Evolutionary conservation across 495 filamentous ascomycete genomes (phyloP).

Genomic region (Cudoniella acicularis): DNA sequence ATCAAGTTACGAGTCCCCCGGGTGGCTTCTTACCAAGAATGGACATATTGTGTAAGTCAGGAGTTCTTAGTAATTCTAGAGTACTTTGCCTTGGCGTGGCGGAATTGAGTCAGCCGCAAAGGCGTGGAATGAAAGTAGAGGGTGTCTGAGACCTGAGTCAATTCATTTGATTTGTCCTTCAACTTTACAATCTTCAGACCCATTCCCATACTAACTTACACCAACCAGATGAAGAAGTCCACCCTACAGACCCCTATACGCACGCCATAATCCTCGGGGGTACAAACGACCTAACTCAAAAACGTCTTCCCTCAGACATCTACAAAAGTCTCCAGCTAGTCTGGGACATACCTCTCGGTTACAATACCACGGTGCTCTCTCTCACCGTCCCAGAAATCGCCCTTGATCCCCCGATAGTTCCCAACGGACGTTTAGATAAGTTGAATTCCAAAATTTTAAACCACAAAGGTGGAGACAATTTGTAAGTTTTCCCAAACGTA

Average conservation of each 20-base stretch:
- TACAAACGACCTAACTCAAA: slow-evolving; percentile 18
- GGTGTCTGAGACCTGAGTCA: too few relatives aligned
- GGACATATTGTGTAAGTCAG: slow-evolving; percentile 36
- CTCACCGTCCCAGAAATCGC: slow-evolving; percentile 53
- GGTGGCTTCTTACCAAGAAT: slow-evolving; percentile 45
- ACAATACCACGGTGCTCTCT: slow-evolving; percentile 52
- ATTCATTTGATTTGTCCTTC: not conserved
- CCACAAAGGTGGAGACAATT: slow-evolving; percentile 37
- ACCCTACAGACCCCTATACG: slow-evolving; percentile 10
- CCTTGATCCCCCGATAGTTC: slow-evolving; percentile 18
- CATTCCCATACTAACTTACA: slow-evolving; percentile 37
- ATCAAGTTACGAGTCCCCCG: slow-evolving; percentile 38
- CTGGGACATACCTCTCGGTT: slow-evolving; percentile 15
- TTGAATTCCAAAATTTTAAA: slow-evolving; percentile 50
- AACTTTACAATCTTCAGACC: slow-evolving; percentile 28
- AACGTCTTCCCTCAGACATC: not conserved
- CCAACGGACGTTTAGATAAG: slow-evolving; percentile 32
- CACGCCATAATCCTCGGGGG: slow-evolving; percentile 23
- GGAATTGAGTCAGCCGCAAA: too few relatives aligned
- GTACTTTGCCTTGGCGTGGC: too few relatives aligned
- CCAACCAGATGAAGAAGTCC: slow-evolving; percentile 11
- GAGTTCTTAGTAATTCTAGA: too few relatives aligned
- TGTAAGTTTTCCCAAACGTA: slow-evolving; percentile 25
- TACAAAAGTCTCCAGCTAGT: slow-evolving; percentile 16
- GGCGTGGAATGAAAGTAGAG: too few relatives aligned